phyloP scores from a whole-genome alignment of 306 rosid genomes.

The Lablab purpureus region DNA sequence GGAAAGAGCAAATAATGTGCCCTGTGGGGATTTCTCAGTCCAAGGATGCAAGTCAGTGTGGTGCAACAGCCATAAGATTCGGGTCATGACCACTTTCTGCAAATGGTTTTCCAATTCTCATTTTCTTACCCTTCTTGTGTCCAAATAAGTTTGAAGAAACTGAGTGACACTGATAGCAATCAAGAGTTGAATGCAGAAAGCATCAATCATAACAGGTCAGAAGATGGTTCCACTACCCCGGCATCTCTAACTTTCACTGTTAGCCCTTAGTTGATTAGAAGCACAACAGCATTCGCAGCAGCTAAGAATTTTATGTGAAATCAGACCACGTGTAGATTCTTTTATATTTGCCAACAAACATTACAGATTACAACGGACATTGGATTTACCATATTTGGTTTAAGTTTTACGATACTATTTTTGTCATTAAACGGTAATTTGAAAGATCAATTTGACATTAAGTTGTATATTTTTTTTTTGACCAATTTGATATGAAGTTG shows the following conservation, averaged over 20 bases:
- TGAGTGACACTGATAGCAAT: background rate
- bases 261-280: constrained; percentile 7
- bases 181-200: constrained; percentile 7
- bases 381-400: background rate
- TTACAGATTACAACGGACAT: background rate
- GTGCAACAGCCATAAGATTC: background rate
- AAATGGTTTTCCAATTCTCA: background rate
- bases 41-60: background rate
- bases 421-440: no score
- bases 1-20: constrained; percentile 23
- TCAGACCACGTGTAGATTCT: background rate
- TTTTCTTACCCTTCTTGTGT: constrained; percentile 5
- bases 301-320: background rate
- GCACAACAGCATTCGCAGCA: constrained; percentile 31
- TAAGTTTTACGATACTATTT: no score
- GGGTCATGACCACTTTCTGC: background rate
- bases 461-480: no score
- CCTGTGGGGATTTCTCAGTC: constrained; percentile 5
- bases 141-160: constrained; percentile 19
- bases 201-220: background rate
- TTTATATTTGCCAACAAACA: background rate
- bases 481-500: no score
- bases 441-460: no score
- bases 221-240: constrained; percentile 15
- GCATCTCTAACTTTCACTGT: background rate